A percentile compares a stretch with the other conserved stretches of the same genome.
Evolutionary conservation across 495 filamentous ascomycete species (phyloP).

Genomic region (Xeromyces bisporus): DNA sequence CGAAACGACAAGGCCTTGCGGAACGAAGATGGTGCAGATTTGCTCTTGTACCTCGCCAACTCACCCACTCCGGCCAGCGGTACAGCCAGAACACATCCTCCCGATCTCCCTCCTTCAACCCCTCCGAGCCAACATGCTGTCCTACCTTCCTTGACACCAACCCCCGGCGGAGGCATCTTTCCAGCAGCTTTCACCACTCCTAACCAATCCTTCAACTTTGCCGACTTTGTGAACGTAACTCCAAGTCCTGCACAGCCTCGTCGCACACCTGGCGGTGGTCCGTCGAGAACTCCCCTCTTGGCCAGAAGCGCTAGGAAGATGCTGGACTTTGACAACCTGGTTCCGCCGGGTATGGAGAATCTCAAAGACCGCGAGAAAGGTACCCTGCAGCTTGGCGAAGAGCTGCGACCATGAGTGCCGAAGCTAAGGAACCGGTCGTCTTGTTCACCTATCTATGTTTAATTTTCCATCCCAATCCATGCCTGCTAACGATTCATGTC

Average conservation of each 20-base stretch:
- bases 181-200: constrained; percentile 40
- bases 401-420: constrained; percentile 18
- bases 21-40: constrained; percentile 75
- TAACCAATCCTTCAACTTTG: constrained; percentile 70
- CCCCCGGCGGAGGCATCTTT: constrained; percentile 47
- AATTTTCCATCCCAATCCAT: constrained; percentile 6
- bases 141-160: constrained; percentile 49
- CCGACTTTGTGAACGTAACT: constrained; percentile 93
- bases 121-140: constrained; percentile 65
- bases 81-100: constrained; percentile 17
- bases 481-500: constrained; percentile 20
- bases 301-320: constrained; percentile 39
- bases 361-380: constrained; percentile 17
- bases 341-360: constrained; percentile 31
- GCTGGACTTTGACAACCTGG: constrained; percentile 51
- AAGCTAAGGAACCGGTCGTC: background rate
- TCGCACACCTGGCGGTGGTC: constrained; percentile 36
- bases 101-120: constrained; percentile 60
- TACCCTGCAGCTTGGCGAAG: constrained; percentile 27
- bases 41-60: constrained; percentile 80
- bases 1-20: constrained; percentile 26
- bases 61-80: constrained; percentile 69
- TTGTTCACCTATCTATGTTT: constrained; percentile 4
- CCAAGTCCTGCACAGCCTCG: constrained; percentile 78
- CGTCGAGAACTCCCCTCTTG: constrained; percentile 41